Evolutionary conservation across 306 rosid genomes (phyloP).

Genomic region (Datisca glomerata): DNA sequence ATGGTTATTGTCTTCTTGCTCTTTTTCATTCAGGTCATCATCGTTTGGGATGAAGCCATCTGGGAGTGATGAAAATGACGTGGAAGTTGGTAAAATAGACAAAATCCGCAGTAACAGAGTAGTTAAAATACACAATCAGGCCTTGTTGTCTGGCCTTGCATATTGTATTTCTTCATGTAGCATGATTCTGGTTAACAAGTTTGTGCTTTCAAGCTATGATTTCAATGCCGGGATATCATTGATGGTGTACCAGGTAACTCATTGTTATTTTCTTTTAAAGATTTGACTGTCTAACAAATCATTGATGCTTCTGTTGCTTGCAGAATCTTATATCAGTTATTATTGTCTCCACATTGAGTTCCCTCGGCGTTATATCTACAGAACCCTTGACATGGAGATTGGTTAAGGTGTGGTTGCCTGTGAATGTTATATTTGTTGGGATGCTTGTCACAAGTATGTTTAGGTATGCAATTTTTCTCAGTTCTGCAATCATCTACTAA

Average conservation of each 20-base stretch:
- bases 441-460: conserved; percentile 97
- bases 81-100: conserved; percentile 61
- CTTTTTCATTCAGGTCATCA: conserved; percentile 15
- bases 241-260: conserved; percentile 91
- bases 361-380: conserved; percentile 70
- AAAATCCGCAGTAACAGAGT: conserved; percentile 31
- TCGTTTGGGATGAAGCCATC: conserved; percentile 57
- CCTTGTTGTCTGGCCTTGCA: conserved; percentile 79
- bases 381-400: conserved; percentile 89
- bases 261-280: neutral
- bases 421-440: conserved; percentile 84
- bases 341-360: conserved; percentile 54
- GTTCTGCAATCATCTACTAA: no score
- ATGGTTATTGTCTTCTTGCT: neutral
- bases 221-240: conserved; percentile 87
- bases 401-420: conserved; percentile 93
- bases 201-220: conserved; percentile 80
- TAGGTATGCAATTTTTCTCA: conserved; percentile 45
- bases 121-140: conserved; percentile 55
- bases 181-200: conserved; percentile 86
- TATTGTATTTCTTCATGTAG: conserved; percentile 88
- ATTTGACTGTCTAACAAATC: conserved; percentile 6
- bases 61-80: conserved; percentile 32
- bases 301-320: conserved; percentile 25
- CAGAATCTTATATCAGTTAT: conserved; percentile 84